A percentile compares a stretch with the other conserved stretches of the same genome.
Evolutionary conservation across 1,139 yeast genomes (phyloP).

Genomic region (Yamadazyma buinensis): DNA sequence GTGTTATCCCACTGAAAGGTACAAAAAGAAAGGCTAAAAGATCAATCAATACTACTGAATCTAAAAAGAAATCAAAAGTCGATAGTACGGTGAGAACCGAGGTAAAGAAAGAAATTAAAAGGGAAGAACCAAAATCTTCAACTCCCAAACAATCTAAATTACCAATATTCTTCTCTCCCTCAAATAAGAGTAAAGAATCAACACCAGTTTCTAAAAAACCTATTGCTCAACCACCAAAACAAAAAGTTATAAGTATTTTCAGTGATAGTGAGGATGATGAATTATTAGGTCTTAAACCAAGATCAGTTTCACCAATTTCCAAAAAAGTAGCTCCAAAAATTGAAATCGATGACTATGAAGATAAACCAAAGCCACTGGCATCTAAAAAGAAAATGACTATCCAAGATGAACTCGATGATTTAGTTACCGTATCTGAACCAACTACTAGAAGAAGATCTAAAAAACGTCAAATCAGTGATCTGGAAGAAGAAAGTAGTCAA

Average conservation of each 20-base stretch:
- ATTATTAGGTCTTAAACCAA: constrained; percentile 15
- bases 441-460: constrained; percentile 2
- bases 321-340: background rate
- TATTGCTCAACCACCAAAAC: too few relatives aligned
- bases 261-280: constrained; percentile 37
- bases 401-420: constrained; percentile 5
- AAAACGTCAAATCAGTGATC: constrained; percentile 3
- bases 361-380: background rate
- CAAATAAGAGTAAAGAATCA: constrained; percentile 3
- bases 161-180: constrained; percentile 1
- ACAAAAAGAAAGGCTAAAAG: constrained; percentile 26
- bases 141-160: constrained; percentile 1
- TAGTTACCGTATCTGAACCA: constrained; percentile 3
- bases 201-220: constrained; percentile 2
- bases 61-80: constrained; percentile 12
- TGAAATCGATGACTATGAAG: background rate
- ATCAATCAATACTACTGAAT: constrained; percentile 12
- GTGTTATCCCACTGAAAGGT: constrained; percentile 26
- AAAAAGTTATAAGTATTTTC: constrained; percentile 16
- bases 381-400: background rate
- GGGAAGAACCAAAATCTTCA: constrained; percentile 7
- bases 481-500: constrained; percentile 2
- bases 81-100: constrained; percentile 4
- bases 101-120: background rate
- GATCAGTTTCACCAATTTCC: background rate